Base-by-base conservation (phyloP, 2,329 filamentous ascomycete species). In the Parastagonospora avenae region DNA sequence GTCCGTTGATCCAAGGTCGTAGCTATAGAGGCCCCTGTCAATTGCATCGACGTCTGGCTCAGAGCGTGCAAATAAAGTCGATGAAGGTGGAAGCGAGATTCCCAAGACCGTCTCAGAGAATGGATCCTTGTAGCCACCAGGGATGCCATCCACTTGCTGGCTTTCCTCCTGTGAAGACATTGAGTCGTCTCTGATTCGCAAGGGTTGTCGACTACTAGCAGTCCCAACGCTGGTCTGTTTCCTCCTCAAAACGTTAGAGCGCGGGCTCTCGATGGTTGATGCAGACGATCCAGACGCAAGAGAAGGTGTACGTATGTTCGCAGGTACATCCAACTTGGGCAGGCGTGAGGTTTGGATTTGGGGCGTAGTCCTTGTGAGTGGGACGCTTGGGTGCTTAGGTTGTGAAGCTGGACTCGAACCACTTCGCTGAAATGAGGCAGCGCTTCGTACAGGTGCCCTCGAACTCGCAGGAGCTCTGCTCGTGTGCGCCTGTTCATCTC, bases 1-100 rank as follows among this genome's bases (percentile, higher is more conserved):
- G 46, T 88, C 83, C 2, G 85, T 87, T 28, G 85, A 79, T 16
- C 88, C 70, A 35, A 81, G 81, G 58, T 83, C 82, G 3, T 59
- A 63, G 41, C 68, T 63, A 45, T 70, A 67, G 29, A 67, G 54
- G 35, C 49, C 50, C 40, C 55, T 54, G 10, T 61, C 62, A 40
- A 57, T 57, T 4, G 57, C 31, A 8, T 70, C 68, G n/a, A 68
- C 27, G n/a, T 68, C 61, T 7, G 55, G 42, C 8, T 67, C 63
- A 11, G 68, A 57, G 37, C 53, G 61, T 44, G 63, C 59, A n/a
- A 69, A 50, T 16, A 70, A 62, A 7, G 55, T 62, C 30, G 72
- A 67, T 10, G 72, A 66, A n/a, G 67, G 60, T 27, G 75, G 74
- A 42, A 77, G 54, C 14, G 74, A 71, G 11, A 78, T 76, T 9